Percentiles rank a stretch among this genome's conserved stretches.
These are phyloP conservation scores for Naumovozyma castellii DNA, from an alignment of 805 yeast species.

Conservation along the genomic window DNA sequence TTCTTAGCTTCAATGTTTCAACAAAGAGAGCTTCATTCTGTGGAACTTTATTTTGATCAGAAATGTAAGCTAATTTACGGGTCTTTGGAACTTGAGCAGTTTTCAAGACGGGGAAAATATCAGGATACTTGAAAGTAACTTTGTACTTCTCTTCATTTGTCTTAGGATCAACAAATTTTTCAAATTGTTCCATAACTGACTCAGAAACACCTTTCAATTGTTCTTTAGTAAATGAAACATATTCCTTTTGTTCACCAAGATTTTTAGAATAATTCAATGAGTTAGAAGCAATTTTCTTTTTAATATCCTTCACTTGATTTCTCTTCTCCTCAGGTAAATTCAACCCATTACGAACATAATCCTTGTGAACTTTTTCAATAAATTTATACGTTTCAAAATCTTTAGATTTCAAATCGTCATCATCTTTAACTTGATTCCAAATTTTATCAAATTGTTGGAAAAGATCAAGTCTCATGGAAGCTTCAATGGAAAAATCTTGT, in stretches of 20 bases:
- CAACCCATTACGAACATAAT: conserved; percentile 61
- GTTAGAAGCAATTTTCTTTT: conserved; percentile 49
- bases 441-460: conserved; percentile 49
- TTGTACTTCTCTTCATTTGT: conserved; percentile 39
- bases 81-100: conserved; percentile 57
- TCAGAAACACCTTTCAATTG: conserved; percentile 70
- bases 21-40: conserved; percentile 53
- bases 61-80: conserved; percentile 54
- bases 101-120: conserved; percentile 65
- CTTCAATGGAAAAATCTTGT: conserved; percentile 51
- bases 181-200: conserved; percentile 50
- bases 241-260: conserved; percentile 62
- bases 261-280: conserved; percentile 52
- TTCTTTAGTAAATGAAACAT: conserved; percentile 47
- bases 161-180: conserved; percentile 30
- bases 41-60: conserved; percentile 59
- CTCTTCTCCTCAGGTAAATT: conserved; percentile 48
- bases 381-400: conserved; percentile 45
- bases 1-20: conserved; percentile 53
- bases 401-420: conserved; percentile 6
- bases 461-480: conserved; percentile 56
- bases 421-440: conserved; percentile 32
- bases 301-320: conserved; percentile 45
- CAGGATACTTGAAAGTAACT: conserved; percentile 78
- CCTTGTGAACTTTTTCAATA: conserved; percentile 46